These are phyloP conservation scores for Mallotus nudiflorus DNA, from an alignment of 345 rosid genomes.

Conservation along the genomic window DNA sequence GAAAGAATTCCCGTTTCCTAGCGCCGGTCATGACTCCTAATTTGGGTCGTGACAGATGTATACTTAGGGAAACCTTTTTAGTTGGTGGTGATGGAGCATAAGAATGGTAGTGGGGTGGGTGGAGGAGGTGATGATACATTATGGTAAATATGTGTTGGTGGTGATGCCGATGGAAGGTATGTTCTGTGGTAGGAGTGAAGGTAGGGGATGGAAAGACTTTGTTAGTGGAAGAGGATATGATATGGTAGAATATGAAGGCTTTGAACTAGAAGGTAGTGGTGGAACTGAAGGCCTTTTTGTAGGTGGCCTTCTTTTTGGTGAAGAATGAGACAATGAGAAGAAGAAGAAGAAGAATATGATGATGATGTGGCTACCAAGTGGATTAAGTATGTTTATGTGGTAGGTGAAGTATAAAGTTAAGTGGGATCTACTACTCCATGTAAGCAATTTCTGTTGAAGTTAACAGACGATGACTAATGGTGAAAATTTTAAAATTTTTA, in stretches of 20 bases:
- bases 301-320: slow-evolving; percentile 21
- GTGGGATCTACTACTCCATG: too few relatives aligned
- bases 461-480: too few relatives aligned
- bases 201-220: slow-evolving; percentile 35
- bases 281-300: slow-evolving; percentile 24
- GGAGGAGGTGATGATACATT: slow-evolving; percentile 20
- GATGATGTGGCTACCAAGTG: too few relatives aligned
- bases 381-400: too few relatives aligned
- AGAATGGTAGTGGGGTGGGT: slow-evolving; percentile 21
- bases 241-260: slow-evolving; percentile 45
- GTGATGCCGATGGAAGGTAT: slow-evolving; percentile 31
- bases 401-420: too few relatives aligned
- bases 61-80: slow-evolving; percentile 39
- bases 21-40: too few relatives aligned
- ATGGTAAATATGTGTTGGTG: slow-evolving; percentile 17
- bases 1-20: too few relatives aligned
- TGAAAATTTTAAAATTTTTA: too few relatives aligned
- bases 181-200: slow-evolving; percentile 21
- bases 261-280: slow-evolving; percentile 49
- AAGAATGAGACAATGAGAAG: background rate
- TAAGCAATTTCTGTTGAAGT: too few relatives aligned
- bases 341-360: too few relatives aligned
- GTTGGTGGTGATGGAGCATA: slow-evolving; percentile 48
- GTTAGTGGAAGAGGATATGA: slow-evolving; percentile 39
- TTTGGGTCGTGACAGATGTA: too few relatives aligned